Evolutionary conservation across 2,329 filamentous ascomycete genomes (phyloP), one percentile per base, ranked within the genome.

Genomic region (Botrytis hyacinthi): DNA sequence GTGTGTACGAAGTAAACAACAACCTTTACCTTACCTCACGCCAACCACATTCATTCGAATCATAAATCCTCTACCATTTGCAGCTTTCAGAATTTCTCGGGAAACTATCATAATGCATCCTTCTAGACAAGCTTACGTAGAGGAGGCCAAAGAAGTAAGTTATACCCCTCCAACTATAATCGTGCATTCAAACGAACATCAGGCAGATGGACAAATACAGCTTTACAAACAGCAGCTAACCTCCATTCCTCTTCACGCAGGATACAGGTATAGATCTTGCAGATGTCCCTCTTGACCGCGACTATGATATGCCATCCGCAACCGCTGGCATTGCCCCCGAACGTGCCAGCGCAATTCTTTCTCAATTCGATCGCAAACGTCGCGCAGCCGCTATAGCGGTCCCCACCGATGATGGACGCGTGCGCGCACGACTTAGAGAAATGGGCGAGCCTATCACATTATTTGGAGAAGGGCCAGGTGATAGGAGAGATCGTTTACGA

Each of bases 361-460:
- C 78, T 48, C 95, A 98, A 81, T 96, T 99, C 82, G 92, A 94
- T 79, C 93, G 95, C 75, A 98, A 97, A 83, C 90, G 94, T 80
- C 89, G 94, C 80, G 95, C 94, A 18, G 94, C 94, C 29, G 92
- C 92, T 18, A 93, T 98, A 78, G 92, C 93, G 20, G 96, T 99
- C 5, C 96, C 95, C 0, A 99, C 97, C 72, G 95, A 98, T 81
- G 96, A 99, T 85, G 91, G 88, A 75, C 90, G 93, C 79, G 95
- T 99, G 66, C 92, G 94, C 75, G 86, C 90, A 54, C 90, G 89
- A 77, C 87, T 98, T 74, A 90, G 96, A 77, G 92, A 96, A 79
- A 87, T 97, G 76, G 94, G 93, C n/a, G 93, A 99, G 81, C 96
- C 96, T 18, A 90, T 98, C 72, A 99, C 95, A 0, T 86, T 98